A percentile compares a stretch with the other conserved stretches of the same genome.
phyloP scores from a whole-genome alignment of 257 asterid genomes.

The Solanum bukasovii region DNA sequence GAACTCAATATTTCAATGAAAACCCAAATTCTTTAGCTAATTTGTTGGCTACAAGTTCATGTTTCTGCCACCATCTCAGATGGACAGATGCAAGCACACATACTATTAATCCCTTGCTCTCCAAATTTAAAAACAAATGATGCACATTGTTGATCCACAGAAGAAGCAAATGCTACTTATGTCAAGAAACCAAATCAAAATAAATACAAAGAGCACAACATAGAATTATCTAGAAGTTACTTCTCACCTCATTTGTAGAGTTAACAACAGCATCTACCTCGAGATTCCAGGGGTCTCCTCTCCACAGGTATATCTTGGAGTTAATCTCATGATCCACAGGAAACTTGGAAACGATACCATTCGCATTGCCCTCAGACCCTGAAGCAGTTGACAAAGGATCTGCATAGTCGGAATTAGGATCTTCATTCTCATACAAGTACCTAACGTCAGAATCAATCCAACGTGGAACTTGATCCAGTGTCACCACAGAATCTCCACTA shows the following conservation, averaged over 20 bases:
- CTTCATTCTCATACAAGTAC: slow-evolving; percentile 61
- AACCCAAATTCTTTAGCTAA: neutral
- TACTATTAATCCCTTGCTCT: neutral
- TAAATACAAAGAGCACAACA: neutral
- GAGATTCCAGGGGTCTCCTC: slow-evolving; percentile 93
- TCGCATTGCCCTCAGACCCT: slow-evolving; percentile 54
- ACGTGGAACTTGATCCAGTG: slow-evolving; percentile 68
- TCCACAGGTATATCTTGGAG: slow-evolving; percentile 85
- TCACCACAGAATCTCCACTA: slow-evolving; percentile 67
- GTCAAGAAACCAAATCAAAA: neutral
- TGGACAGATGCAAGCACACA: neutral
- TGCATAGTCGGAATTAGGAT: slow-evolving; percentile 45
- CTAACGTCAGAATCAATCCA: slow-evolving; percentile 75
- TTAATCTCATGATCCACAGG: slow-evolving; percentile 70
- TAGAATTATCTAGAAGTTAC: neutral
- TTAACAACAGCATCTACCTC: slow-evolving; percentile 96
- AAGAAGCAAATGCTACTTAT: neutral
- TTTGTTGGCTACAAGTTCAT: neutral
- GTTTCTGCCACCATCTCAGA: neutral
- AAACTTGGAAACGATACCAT: slow-evolving; percentile 60
- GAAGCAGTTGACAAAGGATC: slow-evolving; percentile 69
- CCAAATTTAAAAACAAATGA: neutral
- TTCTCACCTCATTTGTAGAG: slow-evolving; percentile 80
- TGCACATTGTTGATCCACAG: neutral
- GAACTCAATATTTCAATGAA: neutral